These are phyloP conservation scores for Euryodendron excelsum DNA, from an alignment of 148 eudicot species.

Conservation along the genomic window DNA sequence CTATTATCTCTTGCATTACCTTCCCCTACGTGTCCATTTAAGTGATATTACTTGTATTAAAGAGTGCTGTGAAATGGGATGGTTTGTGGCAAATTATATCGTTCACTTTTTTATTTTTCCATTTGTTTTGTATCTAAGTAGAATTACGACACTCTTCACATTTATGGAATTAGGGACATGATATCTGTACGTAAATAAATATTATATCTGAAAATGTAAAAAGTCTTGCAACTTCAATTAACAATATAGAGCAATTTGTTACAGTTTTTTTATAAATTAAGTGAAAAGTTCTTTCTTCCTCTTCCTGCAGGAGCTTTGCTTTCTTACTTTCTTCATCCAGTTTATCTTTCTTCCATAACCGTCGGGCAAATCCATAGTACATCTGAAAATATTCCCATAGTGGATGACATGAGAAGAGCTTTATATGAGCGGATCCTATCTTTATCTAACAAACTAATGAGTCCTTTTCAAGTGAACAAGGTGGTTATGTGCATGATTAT, in stretches of 20 bases:
- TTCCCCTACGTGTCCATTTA: not conserved
- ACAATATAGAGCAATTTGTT: not conserved
- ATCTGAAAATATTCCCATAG: conserved; percentile 31
- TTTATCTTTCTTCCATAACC: conserved; percentile 74
- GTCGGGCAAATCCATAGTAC: conserved; percentile 48
- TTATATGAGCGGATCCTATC: conserved; percentile 58
- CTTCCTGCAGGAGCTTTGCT: conserved; percentile 69
- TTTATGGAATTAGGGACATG: not conserved
- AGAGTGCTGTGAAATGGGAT: too few relatives aligned
- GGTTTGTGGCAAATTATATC: not conserved
- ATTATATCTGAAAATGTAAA: not conserved
- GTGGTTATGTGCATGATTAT: conserved; percentile 31
- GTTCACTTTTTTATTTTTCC: not conserved
- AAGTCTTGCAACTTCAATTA: not conserved
- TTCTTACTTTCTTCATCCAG: conserved; percentile 71
- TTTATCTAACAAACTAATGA: conserved; percentile 40
- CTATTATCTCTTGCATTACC: not conserved
- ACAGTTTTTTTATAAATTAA: not conserved
- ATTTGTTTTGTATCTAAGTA: not conserved
- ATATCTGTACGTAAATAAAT: not conserved
- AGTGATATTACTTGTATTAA: not conserved
- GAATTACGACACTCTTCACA: not conserved
- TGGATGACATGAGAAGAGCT: conserved; percentile 56
- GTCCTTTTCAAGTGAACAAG: conserved; percentile 76
- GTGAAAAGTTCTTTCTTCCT: not conserved